Evolutionary conservation across 257 asterid species (phyloP).

Genomic region (Ajuga chamaepitys): DNA sequence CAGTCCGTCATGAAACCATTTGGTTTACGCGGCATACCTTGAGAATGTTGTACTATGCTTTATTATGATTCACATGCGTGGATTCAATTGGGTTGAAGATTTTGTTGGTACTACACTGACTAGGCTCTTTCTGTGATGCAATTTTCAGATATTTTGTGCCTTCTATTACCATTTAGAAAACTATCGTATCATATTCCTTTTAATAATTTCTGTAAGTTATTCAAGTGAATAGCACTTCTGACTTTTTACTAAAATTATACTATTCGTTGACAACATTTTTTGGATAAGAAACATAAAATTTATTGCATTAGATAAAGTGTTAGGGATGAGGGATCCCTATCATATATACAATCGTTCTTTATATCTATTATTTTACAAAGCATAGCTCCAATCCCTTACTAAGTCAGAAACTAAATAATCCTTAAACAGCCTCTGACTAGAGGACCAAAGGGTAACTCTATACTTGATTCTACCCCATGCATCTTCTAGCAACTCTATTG

Average conservation of each 20-base stretch:
- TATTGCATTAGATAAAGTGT: no score
- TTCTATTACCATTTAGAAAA: not conserved
- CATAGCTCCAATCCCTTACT: no score
- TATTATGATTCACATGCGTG: not conserved
- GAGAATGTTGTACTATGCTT: not conserved
- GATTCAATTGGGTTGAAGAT: not conserved
- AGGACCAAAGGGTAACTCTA: no score
- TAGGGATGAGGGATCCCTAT: no score
- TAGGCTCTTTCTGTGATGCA: not conserved
- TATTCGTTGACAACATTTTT: no score
- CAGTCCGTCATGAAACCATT: not conserved
- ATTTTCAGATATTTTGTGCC: not conserved
- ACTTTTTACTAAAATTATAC: not conserved
- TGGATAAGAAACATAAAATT: no score
- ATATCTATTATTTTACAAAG: no score
- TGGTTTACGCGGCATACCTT: not conserved
- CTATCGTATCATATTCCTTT: not conserved
- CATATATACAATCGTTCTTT: no score
- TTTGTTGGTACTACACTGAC: not conserved
- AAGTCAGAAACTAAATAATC: no score
- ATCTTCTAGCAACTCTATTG: no score
- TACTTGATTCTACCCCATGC: no score
- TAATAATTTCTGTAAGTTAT: not conserved
- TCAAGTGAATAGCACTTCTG: not conserved
- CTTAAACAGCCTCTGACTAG: no score